These are phyloP conservation scores for Saccharomycopsis fibuligera DNA, from an alignment of 805 yeast species.

Conservation along the genomic window DNA sequence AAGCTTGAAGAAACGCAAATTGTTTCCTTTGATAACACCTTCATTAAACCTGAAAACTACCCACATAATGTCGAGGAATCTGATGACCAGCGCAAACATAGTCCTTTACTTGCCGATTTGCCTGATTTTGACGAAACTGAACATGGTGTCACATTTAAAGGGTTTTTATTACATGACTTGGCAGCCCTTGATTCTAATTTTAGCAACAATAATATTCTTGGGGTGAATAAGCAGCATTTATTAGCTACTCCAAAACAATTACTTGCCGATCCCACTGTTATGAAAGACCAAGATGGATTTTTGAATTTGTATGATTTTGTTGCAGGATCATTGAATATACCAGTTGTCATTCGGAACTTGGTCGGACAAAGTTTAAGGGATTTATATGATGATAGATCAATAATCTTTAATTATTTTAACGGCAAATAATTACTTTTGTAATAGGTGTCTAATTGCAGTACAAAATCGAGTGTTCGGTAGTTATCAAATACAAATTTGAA, in stretches of 20 bases:
- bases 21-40: conserved; percentile 3
- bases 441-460: no score
- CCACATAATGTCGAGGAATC: conserved; percentile 8
- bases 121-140: no score
- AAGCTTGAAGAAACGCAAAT: conserved; percentile 10
- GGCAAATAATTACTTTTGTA: no score
- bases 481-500: no score
- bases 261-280: background rate
- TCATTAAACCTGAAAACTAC: conserved; percentile 11
- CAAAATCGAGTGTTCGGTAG: no score
- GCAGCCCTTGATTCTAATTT: background rate
- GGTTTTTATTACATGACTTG: background rate
- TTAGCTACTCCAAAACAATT: background rate
- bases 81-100: no score
- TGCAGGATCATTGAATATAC: background rate
- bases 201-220: background rate
- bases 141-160: no score
- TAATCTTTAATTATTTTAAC: conserved; percentile 6
- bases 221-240: background rate
- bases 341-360: conserved; percentile 10
- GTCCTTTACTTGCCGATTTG: no score
- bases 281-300: conserved; percentile 8
- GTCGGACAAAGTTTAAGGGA: conserved; percentile 16
- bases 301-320: conserved; percentile 10
- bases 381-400: conserved; percentile 16